Evolutionary conservation across 2,329 filamentous ascomycete genomes (phyloP).

Genomic region (Pestalotiopsis sp.): DNA sequence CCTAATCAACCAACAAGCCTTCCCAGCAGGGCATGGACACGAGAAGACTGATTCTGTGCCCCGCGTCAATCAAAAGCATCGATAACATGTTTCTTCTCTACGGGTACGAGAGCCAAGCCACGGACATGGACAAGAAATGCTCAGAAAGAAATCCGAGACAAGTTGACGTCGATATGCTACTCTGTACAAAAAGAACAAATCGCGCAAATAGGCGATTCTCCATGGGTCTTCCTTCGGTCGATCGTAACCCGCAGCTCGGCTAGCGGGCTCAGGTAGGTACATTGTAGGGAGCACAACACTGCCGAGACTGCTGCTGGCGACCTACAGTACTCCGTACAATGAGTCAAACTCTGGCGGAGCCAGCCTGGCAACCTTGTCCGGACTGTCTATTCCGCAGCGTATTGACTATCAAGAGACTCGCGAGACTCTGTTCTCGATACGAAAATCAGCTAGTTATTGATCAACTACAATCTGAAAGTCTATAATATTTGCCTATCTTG

Average conservation of each 20-base stretch:
- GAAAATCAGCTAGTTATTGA: background rate
- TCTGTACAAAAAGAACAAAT: background rate
- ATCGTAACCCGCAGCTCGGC: background rate
- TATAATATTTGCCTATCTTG: background rate
- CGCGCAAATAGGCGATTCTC: background rate
- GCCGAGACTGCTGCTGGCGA: too few relatives aligned
- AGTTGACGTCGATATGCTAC: background rate
- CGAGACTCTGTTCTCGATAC: too few relatives aligned
- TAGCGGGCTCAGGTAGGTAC: background rate
- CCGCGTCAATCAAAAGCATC: too few relatives aligned
- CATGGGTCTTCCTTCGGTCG: background rate
- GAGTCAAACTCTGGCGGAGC: background rate
- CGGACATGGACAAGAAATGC: too few relatives aligned
- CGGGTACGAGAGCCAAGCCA: too few relatives aligned
- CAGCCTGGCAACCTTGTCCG: background rate
- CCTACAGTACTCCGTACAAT: background rate
- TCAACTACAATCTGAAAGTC: background rate
- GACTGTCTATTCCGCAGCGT: background rate
- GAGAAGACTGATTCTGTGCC: too few relatives aligned
- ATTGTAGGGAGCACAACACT: background rate
- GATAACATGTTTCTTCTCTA: too few relatives aligned
- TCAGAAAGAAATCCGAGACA: background rate
- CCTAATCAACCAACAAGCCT: too few relatives aligned
- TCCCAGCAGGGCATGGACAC: too few relatives aligned
- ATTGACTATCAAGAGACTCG: too few relatives aligned